Evolutionary conservation across 129 eudicot genomes (phyloP).

Genomic region (Pittosporum tobira): DNA sequence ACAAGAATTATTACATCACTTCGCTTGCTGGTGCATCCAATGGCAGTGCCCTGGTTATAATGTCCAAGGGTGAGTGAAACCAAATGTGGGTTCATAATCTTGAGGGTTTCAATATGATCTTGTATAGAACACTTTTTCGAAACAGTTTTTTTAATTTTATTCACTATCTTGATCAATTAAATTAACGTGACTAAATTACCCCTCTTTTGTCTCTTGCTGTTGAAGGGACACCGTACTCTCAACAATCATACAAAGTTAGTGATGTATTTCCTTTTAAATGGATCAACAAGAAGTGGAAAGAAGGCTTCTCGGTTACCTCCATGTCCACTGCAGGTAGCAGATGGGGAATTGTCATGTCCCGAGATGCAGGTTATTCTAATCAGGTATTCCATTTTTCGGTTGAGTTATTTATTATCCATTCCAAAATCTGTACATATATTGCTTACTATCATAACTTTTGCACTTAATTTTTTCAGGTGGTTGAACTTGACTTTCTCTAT

Average conservation of each 20-base stretch:
- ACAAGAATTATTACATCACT: slow-evolving; percentile 71
- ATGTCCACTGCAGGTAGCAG: slow-evolving; percentile 80
- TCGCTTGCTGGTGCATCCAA: slow-evolving; percentile 76
- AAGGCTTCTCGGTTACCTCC: slow-evolving; percentile 71
- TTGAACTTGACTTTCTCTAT: slow-evolving; percentile 77
- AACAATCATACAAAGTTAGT: slow-evolving; percentile 83
- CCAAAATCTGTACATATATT: neutral
- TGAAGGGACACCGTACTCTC: slow-evolving; percentile 57
- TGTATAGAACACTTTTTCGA: neutral
- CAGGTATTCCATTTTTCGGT: slow-evolving; percentile 39
- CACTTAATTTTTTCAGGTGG: slow-evolving; percentile 46
- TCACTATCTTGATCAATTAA: neutral
- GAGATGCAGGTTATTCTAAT: slow-evolving; percentile 55
- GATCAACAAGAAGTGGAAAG: slow-evolving; percentile 89
- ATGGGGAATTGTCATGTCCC: slow-evolving; percentile 87
- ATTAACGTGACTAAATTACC: neutral
- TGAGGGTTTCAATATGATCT: neutral
- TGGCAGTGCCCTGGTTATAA: slow-evolving; percentile 67
- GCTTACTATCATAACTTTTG: slow-evolving; percentile 2
- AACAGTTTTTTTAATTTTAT: neutral
- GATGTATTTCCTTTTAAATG: slow-evolving; percentile 83
- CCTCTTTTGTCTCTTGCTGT: neutral
- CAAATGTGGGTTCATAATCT: neutral
- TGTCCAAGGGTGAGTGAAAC: slow-evolving; percentile 60
- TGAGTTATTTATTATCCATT: neutral